phyloP scores from a whole-genome alignment of 2,329 filamentous ascomycete genomes.

The Talaromyces verruculosus region DNA sequence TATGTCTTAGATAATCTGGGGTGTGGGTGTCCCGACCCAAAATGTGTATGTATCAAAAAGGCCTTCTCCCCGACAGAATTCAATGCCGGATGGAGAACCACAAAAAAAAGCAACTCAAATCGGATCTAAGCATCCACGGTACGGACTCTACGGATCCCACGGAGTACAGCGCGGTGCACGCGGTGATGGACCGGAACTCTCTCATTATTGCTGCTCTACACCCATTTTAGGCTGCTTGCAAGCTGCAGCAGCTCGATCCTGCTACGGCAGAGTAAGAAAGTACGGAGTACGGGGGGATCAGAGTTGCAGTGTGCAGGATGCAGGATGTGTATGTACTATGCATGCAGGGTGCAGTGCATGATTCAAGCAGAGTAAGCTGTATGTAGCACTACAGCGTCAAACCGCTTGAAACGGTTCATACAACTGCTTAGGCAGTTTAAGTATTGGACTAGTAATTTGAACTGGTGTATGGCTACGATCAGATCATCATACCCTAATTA shows the following conservation, averaged over 20 bases:
- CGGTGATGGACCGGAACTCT: not conserved
- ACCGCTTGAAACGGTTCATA: not conserved
- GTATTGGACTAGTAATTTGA: not conserved
- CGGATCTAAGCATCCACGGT: not conserved
- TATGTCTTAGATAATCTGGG: not conserved
- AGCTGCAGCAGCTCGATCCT: not conserved
- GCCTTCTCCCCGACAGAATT: not conserved
- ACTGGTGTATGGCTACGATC: not conserved
- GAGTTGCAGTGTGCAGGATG: not conserved
- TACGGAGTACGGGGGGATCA: not conserved
- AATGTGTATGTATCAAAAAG: not conserved
- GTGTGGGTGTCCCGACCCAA: not conserved
- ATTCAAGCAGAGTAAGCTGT: not conserved
- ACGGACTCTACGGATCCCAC: not conserved
- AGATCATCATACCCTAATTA: not conserved
- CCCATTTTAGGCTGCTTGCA: conserved; percentile 2
- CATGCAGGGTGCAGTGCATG: not conserved
- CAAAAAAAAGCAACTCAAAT: not conserved
- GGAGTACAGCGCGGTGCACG: not conserved
- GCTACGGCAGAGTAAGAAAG: not conserved
- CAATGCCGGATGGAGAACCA: not conserved
- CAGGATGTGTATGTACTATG: not conserved
- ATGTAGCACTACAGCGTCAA: not conserved
- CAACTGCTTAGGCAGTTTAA: not conserved
- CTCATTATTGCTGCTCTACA: not conserved